Conservation (phyloP, 345 rosid genomes). For the Populus deltoides region DNA sequence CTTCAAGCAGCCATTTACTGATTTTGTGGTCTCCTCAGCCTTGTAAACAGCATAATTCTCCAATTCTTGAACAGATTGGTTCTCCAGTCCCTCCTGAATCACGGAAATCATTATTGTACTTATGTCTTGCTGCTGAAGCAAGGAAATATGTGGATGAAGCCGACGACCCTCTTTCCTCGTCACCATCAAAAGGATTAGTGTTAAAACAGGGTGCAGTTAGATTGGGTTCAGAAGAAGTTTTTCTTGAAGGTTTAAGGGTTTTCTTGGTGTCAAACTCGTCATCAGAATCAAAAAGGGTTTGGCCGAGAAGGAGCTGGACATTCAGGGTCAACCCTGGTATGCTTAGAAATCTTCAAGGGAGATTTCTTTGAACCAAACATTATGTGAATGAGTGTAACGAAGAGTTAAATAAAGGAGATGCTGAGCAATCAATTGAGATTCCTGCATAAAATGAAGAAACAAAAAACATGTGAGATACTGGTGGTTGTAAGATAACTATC, state of each 20-base stretch:
- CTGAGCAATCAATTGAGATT: constrained; percentile 21
- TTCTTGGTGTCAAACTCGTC: constrained; percentile 53
- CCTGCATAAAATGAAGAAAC: constrained; percentile 28
- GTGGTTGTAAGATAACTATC: background rate
- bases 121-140: constrained; percentile 40
- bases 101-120: constrained; percentile 73
- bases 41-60: constrained; percentile 80
- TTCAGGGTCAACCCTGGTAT: constrained; percentile 48
- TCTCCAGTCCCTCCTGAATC: constrained; percentile 88
- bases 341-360: constrained; percentile 53
- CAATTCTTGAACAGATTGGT: constrained; percentile 84
- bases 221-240: constrained; percentile 59
- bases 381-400: constrained; percentile 17
- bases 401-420: constrained; percentile 14
- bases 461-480: constrained; percentile 16
- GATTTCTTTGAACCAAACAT: constrained; percentile 76
- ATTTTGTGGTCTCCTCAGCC: constrained; percentile 88
- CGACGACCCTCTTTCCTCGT: constrained; percentile 25
- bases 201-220: constrained; percentile 29
- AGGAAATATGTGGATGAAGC: constrained; percentile 41
- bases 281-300: constrained; percentile 87
- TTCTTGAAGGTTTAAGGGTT: constrained; percentile 48
- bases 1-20: constrained; percentile 75
- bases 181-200: constrained; percentile 59
- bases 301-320: constrained; percentile 36